Base-by-base conservation (phyloP, 1,139 yeast species). In the Sugiyamaella castrensis region DNA sequence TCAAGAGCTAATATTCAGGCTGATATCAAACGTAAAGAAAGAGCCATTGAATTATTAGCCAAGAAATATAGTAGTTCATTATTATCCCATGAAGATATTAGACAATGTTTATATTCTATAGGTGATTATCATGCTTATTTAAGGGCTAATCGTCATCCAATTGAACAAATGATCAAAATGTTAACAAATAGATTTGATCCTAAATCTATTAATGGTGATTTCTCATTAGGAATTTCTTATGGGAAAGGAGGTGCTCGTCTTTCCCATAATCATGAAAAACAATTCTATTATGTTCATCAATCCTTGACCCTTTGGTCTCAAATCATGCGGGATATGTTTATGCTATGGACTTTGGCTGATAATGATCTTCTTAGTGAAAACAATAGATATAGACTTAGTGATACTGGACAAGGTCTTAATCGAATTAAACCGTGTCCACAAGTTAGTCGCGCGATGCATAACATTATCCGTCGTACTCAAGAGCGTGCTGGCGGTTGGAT, bases 321-420 rank as follows among this genome's bases (percentile, higher is more conserved):
- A 48, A 82, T 84, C 51, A 84, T 82, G 80, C 70, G 84, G 43
- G 87, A 84, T 56, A 81, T 84, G 84, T 80, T 83, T 55, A 77
- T 75, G 65, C 66, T 84, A 24, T 84, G 91, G 89, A 79, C 79
- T 40, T 73, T 81, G 39, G 87, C 89, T 0, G 92, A 84, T 60
- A 76, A 76, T 34, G 91, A 84, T 61, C 66, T 84, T 46, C 76
- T 81, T 55, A 53, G 64, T 5, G 68, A 66, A 11, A 61, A 67
- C 19, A 68, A 70, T 16, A 60, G 72, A n/a, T 84, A 84, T 60
- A 73, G 75, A 53, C 67, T 84, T 34, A 71, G 78, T n/a, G 83
- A 84, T 50, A 84, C 91, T 0, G 92, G 91, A 2, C 92, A 84
- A 65, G 92, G 92, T 19, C 70, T 84, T 26, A 82, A 84, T 62